Conservation (phyloP, 352 stramenopile genomes). For the Phytophthora citricola region DNA sequence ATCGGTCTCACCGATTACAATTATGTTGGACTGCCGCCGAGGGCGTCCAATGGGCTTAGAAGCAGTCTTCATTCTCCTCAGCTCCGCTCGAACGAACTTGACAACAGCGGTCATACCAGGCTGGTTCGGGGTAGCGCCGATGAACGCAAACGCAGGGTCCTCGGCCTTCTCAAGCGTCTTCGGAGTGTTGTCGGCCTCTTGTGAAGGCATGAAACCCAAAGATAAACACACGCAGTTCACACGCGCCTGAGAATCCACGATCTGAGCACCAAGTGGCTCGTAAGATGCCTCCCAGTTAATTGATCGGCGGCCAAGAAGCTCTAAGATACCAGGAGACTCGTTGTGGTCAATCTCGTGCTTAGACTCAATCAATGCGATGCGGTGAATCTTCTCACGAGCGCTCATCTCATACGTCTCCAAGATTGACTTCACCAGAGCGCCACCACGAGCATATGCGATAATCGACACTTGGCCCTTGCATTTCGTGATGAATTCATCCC, state of each 20-base stretch:
- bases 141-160: constrained; percentile 84
- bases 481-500: constrained; percentile 82
- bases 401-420: constrained; percentile 81
- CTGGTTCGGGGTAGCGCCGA: constrained; percentile 77
- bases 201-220: constrained; percentile 77
- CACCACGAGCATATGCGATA: constrained; percentile 83
- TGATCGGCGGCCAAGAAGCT: constrained; percentile 83
- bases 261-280: constrained; percentile 82
- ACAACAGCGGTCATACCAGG: constrained; percentile 89
- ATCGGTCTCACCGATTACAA: constrained; percentile 87
- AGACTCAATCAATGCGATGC: constrained; percentile 87
- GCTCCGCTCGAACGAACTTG: constrained; percentile 71
- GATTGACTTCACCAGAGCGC: constrained; percentile 85
- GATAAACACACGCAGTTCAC: constrained; percentile 90
- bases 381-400: constrained; percentile 81
- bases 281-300: constrained; percentile 92
- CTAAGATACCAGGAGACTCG: constrained; percentile 77
- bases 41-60: constrained; percentile 37
- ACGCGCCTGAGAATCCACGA: constrained; percentile 86
- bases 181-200: constrained; percentile 71
- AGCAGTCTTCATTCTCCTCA: constrained; percentile 57
- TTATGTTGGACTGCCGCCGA: constrained; percentile 85
- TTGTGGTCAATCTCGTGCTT: constrained; percentile 89
- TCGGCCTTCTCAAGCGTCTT: constrained; percentile 83
- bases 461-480: constrained; percentile 89